A percentile compares a stretch with the other conserved stretches of the same genome.
phyloP scores from a whole-genome alignment of 306 rosid species.

The Crotalaria pallida region DNA sequence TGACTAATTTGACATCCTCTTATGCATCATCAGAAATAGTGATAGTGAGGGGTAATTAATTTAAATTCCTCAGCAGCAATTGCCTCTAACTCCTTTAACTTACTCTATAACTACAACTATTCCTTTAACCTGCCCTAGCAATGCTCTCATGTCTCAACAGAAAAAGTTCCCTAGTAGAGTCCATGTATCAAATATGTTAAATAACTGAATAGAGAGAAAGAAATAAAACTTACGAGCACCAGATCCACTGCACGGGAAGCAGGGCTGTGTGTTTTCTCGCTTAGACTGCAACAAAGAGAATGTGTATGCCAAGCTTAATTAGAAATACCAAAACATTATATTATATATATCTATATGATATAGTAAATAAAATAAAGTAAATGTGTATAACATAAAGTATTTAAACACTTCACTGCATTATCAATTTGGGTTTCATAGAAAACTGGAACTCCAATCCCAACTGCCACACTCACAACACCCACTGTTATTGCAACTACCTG shows the following conservation, averaged over 20 bases:
- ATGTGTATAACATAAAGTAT: not conserved
- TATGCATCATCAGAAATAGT: not conserved
- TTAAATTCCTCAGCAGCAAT: not conserved
- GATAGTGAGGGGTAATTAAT: not conserved
- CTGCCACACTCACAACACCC: constrained; percentile 70
- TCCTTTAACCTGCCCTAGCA: not conserved
- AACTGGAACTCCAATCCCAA: constrained; percentile 82
- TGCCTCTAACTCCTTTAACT: not conserved
- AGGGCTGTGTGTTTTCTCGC: constrained; percentile 86
- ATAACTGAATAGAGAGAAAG: not conserved
- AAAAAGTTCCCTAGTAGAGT: not conserved
- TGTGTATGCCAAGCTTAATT: not conserved
- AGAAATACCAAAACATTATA: not conserved
- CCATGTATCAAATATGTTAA: not conserved
- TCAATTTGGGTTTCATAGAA: constrained; percentile 90
- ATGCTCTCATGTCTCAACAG: not conserved
- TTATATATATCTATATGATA: not conserved
- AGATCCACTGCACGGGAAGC: constrained; percentile 94
- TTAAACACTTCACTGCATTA: constrained; percentile 58
- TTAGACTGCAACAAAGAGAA: constrained; percentile 55
- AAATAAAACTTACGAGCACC: constrained; percentile 74
- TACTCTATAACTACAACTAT: not conserved
- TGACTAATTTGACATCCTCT: not conserved
- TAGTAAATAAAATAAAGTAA: not conserved
- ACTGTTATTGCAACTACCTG: constrained; percentile 86